Base-by-base conservation (phyloP, 2,329 filamentous ascomycete species). In the Pseudonectria foliicola region DNA sequence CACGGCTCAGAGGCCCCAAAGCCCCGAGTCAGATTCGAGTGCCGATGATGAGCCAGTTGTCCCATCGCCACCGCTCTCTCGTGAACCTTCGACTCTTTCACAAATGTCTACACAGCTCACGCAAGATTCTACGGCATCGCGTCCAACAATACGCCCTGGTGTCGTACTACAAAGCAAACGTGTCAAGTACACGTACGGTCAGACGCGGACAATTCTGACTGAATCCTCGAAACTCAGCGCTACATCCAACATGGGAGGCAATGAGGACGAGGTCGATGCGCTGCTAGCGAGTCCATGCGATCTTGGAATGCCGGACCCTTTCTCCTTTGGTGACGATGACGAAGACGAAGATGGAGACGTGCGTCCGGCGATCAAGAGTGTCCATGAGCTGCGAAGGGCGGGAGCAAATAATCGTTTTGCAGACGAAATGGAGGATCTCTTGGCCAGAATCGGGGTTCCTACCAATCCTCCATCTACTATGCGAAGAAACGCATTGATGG, bases 371-470 rank as follows among this genome's bases (percentile, higher is more conserved):
- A 75, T 82, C 30, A 69, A 71, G 38, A 79, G 75, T 44, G 73
- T 82, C 13, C 78, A 83, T 50, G 79, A 82, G 50, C 58, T 83
- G 27, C 68, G 77, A 33, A 74, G 80, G 40, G 77, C 78, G 4
- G 79, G 79, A 12, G 77, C 76, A 14, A 81, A 81, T 49, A 79
- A 75, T 47, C 71, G 79, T 18, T 79, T 79, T 44, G 66, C 77
- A 4, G 77, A 82, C 44, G 75, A 80, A 47, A 71, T 82, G 58
- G 74, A 79, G 41, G 79, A 82, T 46, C 58, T 82, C 12, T 57
- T 80, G 34, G 74, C 76, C 29, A 70, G 77, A 35, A 73, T 82
- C 43, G 76, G 75, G 25, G 55, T 49, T 6, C 74, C 75, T 0
- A 60, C 58, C 16, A 48, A 52, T 11, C 63, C 66, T 25, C 55